phyloP scores from a whole-genome alignment of 768 basidiomycete genomes.

The Rubroboletus pulcherrimus region DNA sequence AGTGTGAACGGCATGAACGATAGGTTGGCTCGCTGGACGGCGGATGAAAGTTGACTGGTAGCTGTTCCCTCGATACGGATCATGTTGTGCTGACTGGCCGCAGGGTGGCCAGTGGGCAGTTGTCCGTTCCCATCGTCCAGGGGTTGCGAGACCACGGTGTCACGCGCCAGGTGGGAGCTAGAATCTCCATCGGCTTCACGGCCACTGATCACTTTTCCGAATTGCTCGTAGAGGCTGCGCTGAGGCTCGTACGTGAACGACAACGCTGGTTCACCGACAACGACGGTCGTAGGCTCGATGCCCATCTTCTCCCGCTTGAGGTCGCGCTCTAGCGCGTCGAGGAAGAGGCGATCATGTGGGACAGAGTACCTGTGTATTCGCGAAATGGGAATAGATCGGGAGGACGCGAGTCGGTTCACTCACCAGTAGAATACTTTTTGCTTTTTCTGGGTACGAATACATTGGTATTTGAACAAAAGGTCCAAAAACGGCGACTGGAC shows the following conservation, averaged over 20 bases:
- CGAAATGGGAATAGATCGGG: background rate
- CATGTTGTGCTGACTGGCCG: constrained; percentile 9
- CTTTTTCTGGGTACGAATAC: constrained; percentile 97
- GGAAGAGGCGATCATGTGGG: constrained; percentile 93
- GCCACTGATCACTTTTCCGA: constrained; percentile 45
- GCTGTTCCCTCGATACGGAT: constrained; percentile 28
- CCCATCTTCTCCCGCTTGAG: constrained; percentile 94
- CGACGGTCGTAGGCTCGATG: constrained; percentile 75
- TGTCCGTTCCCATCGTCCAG: constrained; percentile 14
- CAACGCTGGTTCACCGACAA: constrained; percentile 76
- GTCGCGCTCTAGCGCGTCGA: constrained; percentile 94
- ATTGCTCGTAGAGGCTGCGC: constrained; percentile 85
- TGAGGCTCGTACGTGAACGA: constrained; percentile 89
- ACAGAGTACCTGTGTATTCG: constrained; percentile 76
- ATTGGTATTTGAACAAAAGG: constrained; percentile 92
- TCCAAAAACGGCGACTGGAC: constrained; percentile 86
- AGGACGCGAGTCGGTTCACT: constrained; percentile 24
- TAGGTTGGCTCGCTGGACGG: constrained; percentile 17
- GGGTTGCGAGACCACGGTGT: constrained; percentile 12
- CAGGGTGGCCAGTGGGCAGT: constrained; percentile 10
- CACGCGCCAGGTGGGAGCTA: constrained; percentile 32
- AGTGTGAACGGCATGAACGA: constrained; percentile 68
- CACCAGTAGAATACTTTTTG: constrained; percentile 99
- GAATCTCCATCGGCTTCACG: constrained; percentile 35
- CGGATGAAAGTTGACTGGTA: constrained; percentile 12